phyloP scores from a whole-genome alignment of 2,329 filamentous ascomycete genomes.

The Aspergillus pseudoterreus region DNA sequence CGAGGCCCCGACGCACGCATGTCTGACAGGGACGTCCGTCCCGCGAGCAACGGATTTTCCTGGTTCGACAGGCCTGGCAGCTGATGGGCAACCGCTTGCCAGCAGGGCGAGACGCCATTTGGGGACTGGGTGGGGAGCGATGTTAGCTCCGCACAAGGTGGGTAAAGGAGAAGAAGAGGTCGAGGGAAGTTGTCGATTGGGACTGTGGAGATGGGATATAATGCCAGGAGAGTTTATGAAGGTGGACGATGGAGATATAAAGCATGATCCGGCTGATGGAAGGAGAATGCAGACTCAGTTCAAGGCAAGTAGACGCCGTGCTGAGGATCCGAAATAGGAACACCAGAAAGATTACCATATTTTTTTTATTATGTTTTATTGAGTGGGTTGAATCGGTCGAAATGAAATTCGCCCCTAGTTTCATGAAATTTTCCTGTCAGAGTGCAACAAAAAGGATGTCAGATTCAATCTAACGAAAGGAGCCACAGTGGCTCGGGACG shows the following conservation, averaged over 20 bases:
- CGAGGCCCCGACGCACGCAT: constrained; percentile 36
- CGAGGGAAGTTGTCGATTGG: too few relatives aligned
- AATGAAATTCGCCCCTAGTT: too few relatives aligned
- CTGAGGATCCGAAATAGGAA: too few relatives aligned
- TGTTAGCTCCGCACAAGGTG: background rate
- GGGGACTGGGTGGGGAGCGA: background rate
- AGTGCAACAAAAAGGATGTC: too few relatives aligned
- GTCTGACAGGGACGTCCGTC: constrained; percentile 38
- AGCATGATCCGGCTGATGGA: background rate
- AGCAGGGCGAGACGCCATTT: constrained; percentile 25
- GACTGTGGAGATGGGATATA: background rate
- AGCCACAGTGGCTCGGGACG: too few relatives aligned
- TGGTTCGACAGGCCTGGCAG: constrained; percentile 38
- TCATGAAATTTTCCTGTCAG: too few relatives aligned
- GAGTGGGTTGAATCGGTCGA: too few relatives aligned
- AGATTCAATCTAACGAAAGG: too few relatives aligned
- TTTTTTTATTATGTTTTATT: too few relatives aligned
- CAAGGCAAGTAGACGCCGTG: too few relatives aligned
- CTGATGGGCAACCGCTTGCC: constrained; percentile 38
- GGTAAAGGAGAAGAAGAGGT: background rate
- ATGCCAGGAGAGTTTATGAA: background rate
- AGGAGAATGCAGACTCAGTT: background rate
- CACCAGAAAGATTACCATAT: too few relatives aligned
- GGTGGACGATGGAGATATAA: background rate
- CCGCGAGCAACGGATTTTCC: constrained; percentile 40